phyloP scores from a whole-genome alignment of 1,139 yeast species.

The Blastobotrys ciferrii region DNA sequence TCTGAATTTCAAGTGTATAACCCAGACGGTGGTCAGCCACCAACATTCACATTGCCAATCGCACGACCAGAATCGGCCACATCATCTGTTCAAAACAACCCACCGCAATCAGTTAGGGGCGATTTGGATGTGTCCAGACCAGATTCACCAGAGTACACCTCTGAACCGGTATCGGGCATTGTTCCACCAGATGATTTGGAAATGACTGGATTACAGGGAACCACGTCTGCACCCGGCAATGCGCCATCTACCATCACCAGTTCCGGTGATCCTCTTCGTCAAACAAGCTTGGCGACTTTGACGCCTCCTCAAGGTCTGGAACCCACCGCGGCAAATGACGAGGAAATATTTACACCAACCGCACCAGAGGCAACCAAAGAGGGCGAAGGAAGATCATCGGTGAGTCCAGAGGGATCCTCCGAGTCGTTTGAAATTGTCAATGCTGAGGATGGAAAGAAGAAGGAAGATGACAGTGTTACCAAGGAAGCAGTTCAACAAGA shows the following conservation, averaged over 20 bases:
- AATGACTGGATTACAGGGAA: conserved; percentile 2
- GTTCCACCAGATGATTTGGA: conserved; percentile 26
- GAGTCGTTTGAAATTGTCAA: conserved; percentile 37
- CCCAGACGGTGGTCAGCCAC: conserved; percentile 43
- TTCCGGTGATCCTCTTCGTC: conserved; percentile 11
- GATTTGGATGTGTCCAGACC: conserved; percentile 66
- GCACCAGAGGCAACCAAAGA: conserved; percentile 1
- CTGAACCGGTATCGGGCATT: conserved; percentile 35
- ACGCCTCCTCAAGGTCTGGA: conserved; percentile 9
- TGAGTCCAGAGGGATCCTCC: conserved; percentile 56
- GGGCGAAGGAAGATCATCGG: conserved; percentile 66
- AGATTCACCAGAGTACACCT: conserved; percentile 46
- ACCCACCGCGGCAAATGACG: background rate
- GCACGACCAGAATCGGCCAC: conserved; percentile 78
- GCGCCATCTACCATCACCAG: background rate
- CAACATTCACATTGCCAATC: conserved; percentile 49
- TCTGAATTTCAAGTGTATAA: conserved; percentile 41
- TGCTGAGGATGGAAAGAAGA: conserved; percentile 29
- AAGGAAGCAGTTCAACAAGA: too few species aligned
- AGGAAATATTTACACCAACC: conserved; percentile 4
- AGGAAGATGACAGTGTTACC: conserved; percentile 18
- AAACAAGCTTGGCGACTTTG: conserved; percentile 14
- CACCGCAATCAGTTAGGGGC: conserved; percentile 84
- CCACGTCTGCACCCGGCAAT: background rate
- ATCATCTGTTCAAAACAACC: conserved; percentile 88